These are phyloP conservation scores for Pleomassaria siparia DNA, from an alignment of 2,329 filamentous ascomycete genomes.

Conservation along the genomic window DNA sequence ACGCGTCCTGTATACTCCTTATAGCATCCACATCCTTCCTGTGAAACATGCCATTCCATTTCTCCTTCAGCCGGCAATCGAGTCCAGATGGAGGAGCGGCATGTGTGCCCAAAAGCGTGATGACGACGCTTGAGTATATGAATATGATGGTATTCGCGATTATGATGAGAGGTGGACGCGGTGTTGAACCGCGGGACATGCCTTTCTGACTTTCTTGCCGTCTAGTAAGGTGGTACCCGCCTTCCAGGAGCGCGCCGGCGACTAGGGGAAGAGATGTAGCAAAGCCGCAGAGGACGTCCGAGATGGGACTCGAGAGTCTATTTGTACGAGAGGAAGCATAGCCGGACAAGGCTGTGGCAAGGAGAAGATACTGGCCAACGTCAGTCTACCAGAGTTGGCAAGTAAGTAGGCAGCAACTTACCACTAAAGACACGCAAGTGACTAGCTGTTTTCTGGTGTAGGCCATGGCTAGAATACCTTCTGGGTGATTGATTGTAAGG, in stretches of 20 bases:
- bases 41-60: constrained; percentile 59
- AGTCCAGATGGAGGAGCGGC: constrained; percentile 41
- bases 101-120: constrained; percentile 50
- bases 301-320: constrained; percentile 46
- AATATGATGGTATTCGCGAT: constrained; percentile 43
- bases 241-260: constrained; percentile 46
- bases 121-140: constrained; percentile 46
- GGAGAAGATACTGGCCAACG: constrained; percentile 42
- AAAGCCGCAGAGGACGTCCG: constrained; percentile 44
- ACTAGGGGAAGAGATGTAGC: constrained; percentile 47
- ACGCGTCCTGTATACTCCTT: constrained; percentile 63
- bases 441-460: constrained; percentile 44
- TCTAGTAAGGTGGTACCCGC: constrained; percentile 38
- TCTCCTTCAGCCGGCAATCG: constrained; percentile 58
- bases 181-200: constrained; percentile 34
- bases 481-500: background rate
- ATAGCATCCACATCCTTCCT: constrained; percentile 56
- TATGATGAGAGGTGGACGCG: constrained; percentile 40
- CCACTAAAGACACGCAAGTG: constrained; percentile 42
- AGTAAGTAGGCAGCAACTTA: constrained; percentile 17
- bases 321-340: constrained; percentile 34
- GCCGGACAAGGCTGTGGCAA: constrained; percentile 44
- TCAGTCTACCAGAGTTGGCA: constrained; percentile 6
- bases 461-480: constrained; percentile 23
- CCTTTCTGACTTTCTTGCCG: constrained; percentile 31